Percentiles rank a stretch among this genome's conserved stretches.
Evolutionary conservation across 225 moss, liverwort and hornwort genomes (phyloP).

Genomic region (Marchantia paleacea): DNA sequence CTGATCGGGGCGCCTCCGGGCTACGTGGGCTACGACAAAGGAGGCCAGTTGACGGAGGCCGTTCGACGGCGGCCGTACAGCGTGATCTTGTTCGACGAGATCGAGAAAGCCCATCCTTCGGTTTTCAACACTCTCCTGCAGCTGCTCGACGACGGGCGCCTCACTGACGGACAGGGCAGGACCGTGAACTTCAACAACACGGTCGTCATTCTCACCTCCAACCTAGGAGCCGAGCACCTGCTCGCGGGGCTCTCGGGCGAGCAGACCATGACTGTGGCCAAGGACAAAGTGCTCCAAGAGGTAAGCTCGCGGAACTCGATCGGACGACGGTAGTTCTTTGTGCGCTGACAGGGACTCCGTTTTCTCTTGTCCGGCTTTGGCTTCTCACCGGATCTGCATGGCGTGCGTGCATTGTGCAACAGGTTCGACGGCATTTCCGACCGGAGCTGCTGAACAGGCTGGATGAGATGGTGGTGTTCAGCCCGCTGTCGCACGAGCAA

Average conservation of each 20-base stretch:
- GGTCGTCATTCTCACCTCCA: slow-evolving; percentile 87
- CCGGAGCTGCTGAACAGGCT: slow-evolving; percentile 87
- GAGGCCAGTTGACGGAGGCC: slow-evolving; percentile 90
- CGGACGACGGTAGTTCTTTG: no score
- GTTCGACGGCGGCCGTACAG: slow-evolving; percentile 83
- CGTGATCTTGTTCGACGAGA: slow-evolving; percentile 87
- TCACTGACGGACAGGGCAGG: slow-evolving; percentile 91
- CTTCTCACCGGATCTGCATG: neutral
- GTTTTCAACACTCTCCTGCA: slow-evolving; percentile 93
- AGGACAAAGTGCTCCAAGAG: slow-evolving; percentile 75
- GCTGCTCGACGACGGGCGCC: slow-evolving; percentile 87
- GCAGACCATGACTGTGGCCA: slow-evolving; percentile 59
- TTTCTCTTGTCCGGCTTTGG: neutral
- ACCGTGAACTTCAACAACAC: slow-evolving; percentile 91
- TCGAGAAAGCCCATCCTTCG: slow-evolving; percentile 82
- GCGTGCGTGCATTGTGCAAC: neutral
- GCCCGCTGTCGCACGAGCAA: slow-evolving; percentile 64
- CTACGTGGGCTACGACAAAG: slow-evolving; percentile 92
- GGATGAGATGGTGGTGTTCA: slow-evolving; percentile 89
- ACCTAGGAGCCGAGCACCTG: slow-evolving; percentile 86
- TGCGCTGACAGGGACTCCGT: neutral
- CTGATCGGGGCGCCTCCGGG: slow-evolving; percentile 97
- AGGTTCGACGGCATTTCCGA: slow-evolving; percentile 71
- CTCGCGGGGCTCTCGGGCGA: slow-evolving; percentile 69
- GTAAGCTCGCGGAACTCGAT: no score